Evolutionary conservation across 1,139 yeast genomes (phyloP).

Genomic region (Pichia sp.): DNA sequence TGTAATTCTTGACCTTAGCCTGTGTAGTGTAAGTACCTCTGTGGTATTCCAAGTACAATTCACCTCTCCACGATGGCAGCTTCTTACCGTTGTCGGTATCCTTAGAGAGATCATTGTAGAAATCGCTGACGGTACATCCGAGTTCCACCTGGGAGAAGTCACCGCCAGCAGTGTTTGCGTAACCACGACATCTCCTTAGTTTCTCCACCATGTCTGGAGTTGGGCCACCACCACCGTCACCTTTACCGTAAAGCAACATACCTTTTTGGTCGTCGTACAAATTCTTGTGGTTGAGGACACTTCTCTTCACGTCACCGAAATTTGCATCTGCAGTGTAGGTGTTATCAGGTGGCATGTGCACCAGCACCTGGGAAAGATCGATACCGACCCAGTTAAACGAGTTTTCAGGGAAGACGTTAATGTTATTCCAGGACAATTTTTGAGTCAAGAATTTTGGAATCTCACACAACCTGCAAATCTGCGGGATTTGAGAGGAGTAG

Average conservation of each 20-base stretch:
- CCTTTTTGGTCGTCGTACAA: constrained; percentile 76
- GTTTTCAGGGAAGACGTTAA: constrained; percentile 80
- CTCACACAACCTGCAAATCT: constrained; percentile 79
- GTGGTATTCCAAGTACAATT: constrained; percentile 89
- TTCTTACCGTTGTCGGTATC: constrained; percentile 60
- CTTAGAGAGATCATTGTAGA: constrained; percentile 61
- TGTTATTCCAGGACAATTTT: constrained; percentile 92
- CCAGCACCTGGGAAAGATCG: constrained; percentile 87
- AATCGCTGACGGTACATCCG: constrained; percentile 74
- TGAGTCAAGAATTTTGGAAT: constrained; percentile 85
- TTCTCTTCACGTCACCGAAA: constrained; percentile 84
- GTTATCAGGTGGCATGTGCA: constrained; percentile 97
- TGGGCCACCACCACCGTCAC: constrained; percentile 99
- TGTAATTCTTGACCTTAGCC: constrained; percentile 74
- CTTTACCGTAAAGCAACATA: constrained; percentile 79
- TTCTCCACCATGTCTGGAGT: constrained; percentile 90
- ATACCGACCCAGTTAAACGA: constrained; percentile 95
- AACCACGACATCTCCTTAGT: constrained; percentile 83
- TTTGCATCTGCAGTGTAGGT: constrained; percentile 92
- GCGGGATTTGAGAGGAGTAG: constrained; percentile 92
- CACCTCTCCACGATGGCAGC: constrained; percentile 89
- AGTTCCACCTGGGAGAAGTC: constrained; percentile 72
- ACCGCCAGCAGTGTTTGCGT: constrained; percentile 75
- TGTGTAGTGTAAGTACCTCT: constrained; percentile 96
- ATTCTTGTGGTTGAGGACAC: constrained; percentile 77